Percentiles rank a stretch among this genome's conserved stretches.
These are phyloP conservation scores for Eucalyptus microcorys DNA, from an alignment of 345 rosid species.

Conservation along the genomic window DNA sequence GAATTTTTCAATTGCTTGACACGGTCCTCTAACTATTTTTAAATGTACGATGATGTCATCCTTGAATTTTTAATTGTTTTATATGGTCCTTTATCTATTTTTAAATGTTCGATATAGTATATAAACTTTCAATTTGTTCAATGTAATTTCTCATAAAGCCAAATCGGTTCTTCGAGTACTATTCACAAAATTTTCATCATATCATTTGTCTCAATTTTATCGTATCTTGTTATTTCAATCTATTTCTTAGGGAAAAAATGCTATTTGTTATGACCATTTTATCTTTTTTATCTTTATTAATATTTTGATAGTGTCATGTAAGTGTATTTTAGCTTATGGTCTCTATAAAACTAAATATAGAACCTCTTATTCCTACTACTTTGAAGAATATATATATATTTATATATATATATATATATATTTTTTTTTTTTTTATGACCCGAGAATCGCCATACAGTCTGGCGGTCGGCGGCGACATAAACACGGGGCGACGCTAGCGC, in stretches of 20 bases:
- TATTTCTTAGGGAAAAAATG: not conserved
- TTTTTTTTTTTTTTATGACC: too few relatives aligned
- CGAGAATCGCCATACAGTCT: too few relatives aligned
- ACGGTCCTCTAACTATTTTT: not conserved
- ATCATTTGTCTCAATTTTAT: not conserved
- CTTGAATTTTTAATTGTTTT: not conserved
- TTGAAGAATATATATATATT: not conserved
- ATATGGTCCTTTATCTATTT: not conserved
- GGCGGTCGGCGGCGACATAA: too few relatives aligned
- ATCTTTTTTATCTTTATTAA: not conserved
- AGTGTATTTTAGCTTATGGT: not conserved
- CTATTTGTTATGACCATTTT: not conserved
- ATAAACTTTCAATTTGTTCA: fast-evolving
- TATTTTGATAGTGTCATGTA: not conserved
- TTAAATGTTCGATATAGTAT: fast-evolving
- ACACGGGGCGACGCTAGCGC: too few relatives aligned
- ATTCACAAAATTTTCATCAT: not conserved
- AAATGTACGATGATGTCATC: not conserved
- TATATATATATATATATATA: too few relatives aligned
- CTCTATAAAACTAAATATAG: not conserved
- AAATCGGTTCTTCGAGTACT: not conserved
- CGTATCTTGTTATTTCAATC: not conserved
- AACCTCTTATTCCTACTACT: not conserved
- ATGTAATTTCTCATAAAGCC: not conserved
- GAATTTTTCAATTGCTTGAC: not conserved